Evolutionary conservation across 352 stramenopile species (phyloP), one percentile per base, ranked within the genome.

Genomic region (Pythium sukuiense): DNA sequence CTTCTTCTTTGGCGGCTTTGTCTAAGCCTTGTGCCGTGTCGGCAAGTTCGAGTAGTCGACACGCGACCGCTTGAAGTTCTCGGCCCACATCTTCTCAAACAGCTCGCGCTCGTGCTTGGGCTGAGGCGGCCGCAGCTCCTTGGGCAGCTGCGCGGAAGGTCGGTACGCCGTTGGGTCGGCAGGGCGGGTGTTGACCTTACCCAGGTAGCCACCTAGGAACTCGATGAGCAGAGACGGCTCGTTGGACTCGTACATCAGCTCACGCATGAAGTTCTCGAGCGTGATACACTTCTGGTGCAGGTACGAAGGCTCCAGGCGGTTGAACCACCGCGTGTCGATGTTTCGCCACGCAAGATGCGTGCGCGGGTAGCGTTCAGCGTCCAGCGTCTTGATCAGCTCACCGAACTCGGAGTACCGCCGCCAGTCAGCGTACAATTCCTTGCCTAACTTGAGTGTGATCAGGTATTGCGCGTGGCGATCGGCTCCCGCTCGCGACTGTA

Each of bases 21-120:
- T 62, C 57, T 65, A 70, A 16, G 41, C 63, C 30, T 59, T 45
- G 20, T 70, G 63, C 9, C 56, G 57, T 13, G 52, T 64, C 32
- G 63, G 58, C 12, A 39, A 1, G 32, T 39, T 59, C 49, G 66
- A 67, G 56, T 95, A 95, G 30, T 93, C 75, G 30, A 95, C 87
- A 29, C 76, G 83, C 29, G 93, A 98, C 37, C 90, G 77, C 49
- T 94, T 89, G 79, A 99, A 99, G 74, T 99, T 99, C 70, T 99
- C 89, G 8, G 90, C 89, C 96, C 96, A 99, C 79, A 98, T 90
- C 80, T 97, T 96, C 76, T 99, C 96, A 76, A 98, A 99, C 48
- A 98, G 88, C 48, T 97, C 90, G 55, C 96, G 82, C 76, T 99
- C 94, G 70, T 98, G 86, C 33, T 88, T 82, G 8, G 96, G 96